Evolutionary conservation across 257 asterid species (phyloP).

Genomic region (Schizonepeta tenuifolia): DNA sequence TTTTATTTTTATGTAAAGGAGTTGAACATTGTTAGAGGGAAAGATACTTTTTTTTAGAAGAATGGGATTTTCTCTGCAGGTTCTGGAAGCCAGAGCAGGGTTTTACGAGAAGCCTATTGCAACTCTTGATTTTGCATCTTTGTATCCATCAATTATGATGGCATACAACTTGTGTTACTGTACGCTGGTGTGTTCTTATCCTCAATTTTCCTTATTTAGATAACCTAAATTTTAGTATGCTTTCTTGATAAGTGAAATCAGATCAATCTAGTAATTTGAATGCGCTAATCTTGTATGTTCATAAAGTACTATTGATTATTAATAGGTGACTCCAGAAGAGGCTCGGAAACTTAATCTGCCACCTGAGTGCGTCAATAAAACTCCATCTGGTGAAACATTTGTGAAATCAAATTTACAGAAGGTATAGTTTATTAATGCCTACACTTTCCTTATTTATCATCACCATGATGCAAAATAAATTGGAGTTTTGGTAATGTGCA

Average conservation of each 20-base stretch:
- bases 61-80: slow-evolving; percentile 53
- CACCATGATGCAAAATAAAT: slow-evolving; percentile 5
- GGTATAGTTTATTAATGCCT: slow-evolving; percentile 46
- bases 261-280: slow-evolving; percentile 22
- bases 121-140: slow-evolving; percentile 97
- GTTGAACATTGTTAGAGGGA: slow-evolving; percentile 23
- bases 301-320: slow-evolving; percentile 30
- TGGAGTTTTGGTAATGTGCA: slow-evolving; percentile 17
- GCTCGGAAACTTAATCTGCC: slow-evolving; percentile 80
- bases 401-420: slow-evolving; percentile 86
- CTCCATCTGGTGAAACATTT: slow-evolving; percentile 98
- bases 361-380: slow-evolving; percentile 79
- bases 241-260: slow-evolving; percentile 16
- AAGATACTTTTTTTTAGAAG: slow-evolving; percentile 26
- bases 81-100: slow-evolving; percentile 93
- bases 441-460: slow-evolving; percentile 25
- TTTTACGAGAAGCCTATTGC: slow-evolving; percentile 97
- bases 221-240: slow-evolving; percentile 23
- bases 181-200: slow-evolving; percentile 64
- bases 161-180: slow-evolving; percentile 97
- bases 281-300: slow-evolving; percentile 15
- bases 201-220: neutral
- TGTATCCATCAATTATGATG: slow-evolving; percentile 99
- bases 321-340: slow-evolving; percentile 89
- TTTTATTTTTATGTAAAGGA: slow-evolving; percentile 1